phyloP scores from a whole-genome alignment of 495 filamentous ascomycete genomes.

The Cairneyella variabilis region DNA sequence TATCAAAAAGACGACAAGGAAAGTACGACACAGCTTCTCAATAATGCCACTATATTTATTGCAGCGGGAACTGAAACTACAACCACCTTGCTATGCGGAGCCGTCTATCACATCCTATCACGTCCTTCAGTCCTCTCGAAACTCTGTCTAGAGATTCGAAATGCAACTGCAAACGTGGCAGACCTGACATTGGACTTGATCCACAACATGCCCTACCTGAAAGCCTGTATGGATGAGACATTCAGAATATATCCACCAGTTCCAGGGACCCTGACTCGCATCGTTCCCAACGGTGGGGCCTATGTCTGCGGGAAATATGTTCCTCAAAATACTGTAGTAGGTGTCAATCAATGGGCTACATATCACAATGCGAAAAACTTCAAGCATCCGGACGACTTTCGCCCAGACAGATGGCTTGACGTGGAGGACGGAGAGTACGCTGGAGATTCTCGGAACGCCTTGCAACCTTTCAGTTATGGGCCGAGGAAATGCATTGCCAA shows the following conservation, averaged over 20 bases:
- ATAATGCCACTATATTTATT: constrained; percentile 20
- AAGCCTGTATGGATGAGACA: no score
- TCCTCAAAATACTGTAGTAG: no score
- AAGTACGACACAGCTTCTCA: constrained; percentile 16
- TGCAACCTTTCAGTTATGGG: background rate
- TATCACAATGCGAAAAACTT: no score
- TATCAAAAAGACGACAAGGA: constrained; percentile 2
- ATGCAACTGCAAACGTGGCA: background rate
- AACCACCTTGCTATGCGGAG: constrained; percentile 49
- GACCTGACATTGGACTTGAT: background rate
- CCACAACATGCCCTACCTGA: background rate
- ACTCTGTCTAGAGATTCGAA: background rate
- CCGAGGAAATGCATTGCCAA: background rate
- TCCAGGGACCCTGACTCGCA: no score
- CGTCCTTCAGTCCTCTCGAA: constrained; percentile 39
- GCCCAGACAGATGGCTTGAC: no score
- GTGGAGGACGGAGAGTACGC: no score
- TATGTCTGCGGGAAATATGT: no score
- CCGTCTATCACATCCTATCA: constrained; percentile 47
- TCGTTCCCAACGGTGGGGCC: no score
- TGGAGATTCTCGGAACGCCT: no score
- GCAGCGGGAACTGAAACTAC: constrained; percentile 61
- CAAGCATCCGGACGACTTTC: no score
- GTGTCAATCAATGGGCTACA: no score
- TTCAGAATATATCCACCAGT: no score